Percentiles rank a stretch among this genome's conserved stretches.
phyloP scores from a whole-genome alignment of 2,329 filamentous ascomycete species.

The Penicillium concentricum region DNA sequence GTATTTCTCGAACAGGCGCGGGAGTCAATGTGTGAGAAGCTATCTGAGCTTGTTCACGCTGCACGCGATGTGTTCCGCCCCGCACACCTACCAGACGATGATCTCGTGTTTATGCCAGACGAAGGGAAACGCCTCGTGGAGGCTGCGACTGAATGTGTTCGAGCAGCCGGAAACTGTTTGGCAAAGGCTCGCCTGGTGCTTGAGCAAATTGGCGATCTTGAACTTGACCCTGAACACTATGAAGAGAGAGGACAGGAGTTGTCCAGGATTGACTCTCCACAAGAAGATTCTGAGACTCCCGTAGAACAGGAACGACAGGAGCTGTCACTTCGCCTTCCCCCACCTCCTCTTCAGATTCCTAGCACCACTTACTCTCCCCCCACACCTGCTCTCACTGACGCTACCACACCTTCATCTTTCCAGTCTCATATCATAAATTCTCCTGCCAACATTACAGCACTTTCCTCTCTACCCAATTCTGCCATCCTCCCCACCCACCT shows the following conservation, averaged over 20 bases:
- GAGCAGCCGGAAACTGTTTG: constrained; percentile 86
- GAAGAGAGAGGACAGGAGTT: constrained; percentile 11
- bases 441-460: constrained; percentile 30
- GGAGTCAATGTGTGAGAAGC: constrained; percentile 72
- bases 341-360: constrained; percentile 48
- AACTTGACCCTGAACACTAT: constrained; percentile 63
- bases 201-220: constrained; percentile 86
- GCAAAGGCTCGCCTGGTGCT: constrained; percentile 81
- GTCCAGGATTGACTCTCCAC: constrained; percentile 16
- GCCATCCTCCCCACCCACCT: constrained; percentile 27
- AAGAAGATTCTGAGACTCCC: constrained; percentile 18
- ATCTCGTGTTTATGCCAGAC: constrained; percentile 76
- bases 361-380: constrained; percentile 32
- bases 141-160: constrained; percentile 83
- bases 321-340: constrained; percentile 42
- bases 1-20: constrained; percentile 67
- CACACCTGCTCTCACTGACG: constrained; percentile 39
- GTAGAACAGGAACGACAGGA: constrained; percentile 24
- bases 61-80: constrained; percentile 75
- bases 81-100: constrained; percentile 65
- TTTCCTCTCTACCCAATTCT: constrained; percentile 29
- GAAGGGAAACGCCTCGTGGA: constrained; percentile 72
- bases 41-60: constrained; percentile 76
- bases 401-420: constrained; percentile 41
- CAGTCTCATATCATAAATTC: constrained; percentile 42